Evolutionary conservation across 129 eudicot species (phyloP).

Genomic region (Cynara cardunculus): DNA sequence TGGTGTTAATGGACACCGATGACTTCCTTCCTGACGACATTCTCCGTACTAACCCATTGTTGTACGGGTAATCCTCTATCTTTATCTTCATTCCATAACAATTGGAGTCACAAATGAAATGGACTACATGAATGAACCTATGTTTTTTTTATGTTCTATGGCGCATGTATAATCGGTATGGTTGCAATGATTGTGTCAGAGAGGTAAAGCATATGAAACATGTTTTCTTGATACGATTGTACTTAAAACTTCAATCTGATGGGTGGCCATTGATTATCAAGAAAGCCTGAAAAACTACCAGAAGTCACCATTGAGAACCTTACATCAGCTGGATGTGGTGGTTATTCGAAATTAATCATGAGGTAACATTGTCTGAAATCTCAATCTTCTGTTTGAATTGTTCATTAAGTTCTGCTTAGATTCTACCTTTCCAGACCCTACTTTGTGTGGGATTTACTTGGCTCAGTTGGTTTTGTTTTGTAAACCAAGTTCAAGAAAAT

Average conservation of each 20-base stretch:
- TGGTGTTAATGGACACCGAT: constrained; percentile 59
- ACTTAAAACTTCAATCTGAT: constrained; percentile 42
- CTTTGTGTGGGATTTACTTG: background rate
- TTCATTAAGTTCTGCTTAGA: background rate
- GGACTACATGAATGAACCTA: background rate
- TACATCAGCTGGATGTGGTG: constrained; percentile 46
- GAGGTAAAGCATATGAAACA: constrained; percentile 46
- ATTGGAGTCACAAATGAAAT: background rate
- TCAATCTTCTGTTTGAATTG: background rate
- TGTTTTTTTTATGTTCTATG: background rate
- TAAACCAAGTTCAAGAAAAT: background rate
- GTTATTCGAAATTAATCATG: constrained; percentile 54
- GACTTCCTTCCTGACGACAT: constrained; percentile 37
- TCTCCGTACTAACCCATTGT: constrained; percentile 9
- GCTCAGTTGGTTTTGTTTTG: background rate
- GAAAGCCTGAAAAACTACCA: constrained; percentile 50
- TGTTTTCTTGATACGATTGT: constrained; percentile 33
- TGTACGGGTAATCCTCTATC: constrained; percentile 27
- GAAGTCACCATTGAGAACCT: constrained; percentile 36
- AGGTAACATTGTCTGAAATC: constrained; percentile 41
- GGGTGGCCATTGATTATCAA: constrained; percentile 63
- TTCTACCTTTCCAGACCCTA: background rate
- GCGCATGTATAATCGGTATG: constrained; percentile 28
- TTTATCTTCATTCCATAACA: background rate
- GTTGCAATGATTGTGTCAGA: constrained; percentile 30